These are phyloP conservation scores for Saccharomyces cerevisiae DNA, from an alignment of 805 yeast genomes.

Conservation along the genomic window DNA sequence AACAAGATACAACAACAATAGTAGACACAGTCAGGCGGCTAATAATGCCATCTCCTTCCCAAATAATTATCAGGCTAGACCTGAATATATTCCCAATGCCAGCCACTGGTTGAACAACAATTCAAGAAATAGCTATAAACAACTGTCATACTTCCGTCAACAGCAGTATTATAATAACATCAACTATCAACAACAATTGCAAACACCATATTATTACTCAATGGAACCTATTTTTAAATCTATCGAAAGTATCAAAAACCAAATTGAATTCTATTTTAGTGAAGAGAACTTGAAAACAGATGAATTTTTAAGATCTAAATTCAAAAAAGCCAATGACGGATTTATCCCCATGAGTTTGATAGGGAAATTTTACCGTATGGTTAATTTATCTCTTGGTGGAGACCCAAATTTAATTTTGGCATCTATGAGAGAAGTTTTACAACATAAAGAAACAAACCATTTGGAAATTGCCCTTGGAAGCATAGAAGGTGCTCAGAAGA, in stretches of 20 bases:
- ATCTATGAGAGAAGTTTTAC: not conserved
- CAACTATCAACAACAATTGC: not conserved
- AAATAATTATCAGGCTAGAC: not conserved
- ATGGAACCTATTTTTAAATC: slow-evolving; percentile 2
- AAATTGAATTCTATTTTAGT: slow-evolving; percentile 77
- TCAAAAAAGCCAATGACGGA: slow-evolving; percentile 53
- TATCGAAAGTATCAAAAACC: slow-evolving; percentile 25
- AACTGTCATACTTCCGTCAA: slow-evolving; percentile 3
- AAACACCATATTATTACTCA: slow-evolving; percentile 2
- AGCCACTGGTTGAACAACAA: not conserved
- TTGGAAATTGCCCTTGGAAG: not conserved
- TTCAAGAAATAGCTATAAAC: not conserved
- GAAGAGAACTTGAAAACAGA: slow-evolving; percentile 76
- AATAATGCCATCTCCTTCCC: not conserved
- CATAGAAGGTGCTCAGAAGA: slow-evolving; percentile 2
- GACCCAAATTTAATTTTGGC: slow-evolving; percentile 38
- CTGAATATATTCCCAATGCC: not conserved
- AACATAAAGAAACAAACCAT: not conserved
- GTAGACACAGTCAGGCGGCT: not conserved
- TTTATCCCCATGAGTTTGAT: slow-evolving; percentile 56
- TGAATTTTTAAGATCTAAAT: slow-evolving; percentile 39
- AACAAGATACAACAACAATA: not conserved
- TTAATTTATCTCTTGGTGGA: slow-evolving; percentile 49
- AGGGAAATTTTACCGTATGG: slow-evolving; percentile 66
- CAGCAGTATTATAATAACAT: slow-evolving; percentile 1